Base-by-base conservation (phyloP, 208 protist genomes). In the Wallacemonas collosoma region DNA sequence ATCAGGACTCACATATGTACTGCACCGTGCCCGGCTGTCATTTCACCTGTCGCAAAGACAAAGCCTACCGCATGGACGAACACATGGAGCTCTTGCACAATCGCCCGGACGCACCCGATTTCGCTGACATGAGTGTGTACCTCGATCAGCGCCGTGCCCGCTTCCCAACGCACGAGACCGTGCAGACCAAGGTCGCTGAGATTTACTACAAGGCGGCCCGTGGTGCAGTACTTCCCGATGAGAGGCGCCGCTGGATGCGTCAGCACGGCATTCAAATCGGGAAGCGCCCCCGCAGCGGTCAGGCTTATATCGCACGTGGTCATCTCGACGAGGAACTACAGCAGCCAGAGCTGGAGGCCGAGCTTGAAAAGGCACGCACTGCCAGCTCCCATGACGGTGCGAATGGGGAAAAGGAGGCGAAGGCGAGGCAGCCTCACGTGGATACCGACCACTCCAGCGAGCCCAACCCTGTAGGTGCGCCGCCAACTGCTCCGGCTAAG, bases 81-180 rank as follows among this genome's bases (percentile, higher is more conserved):
- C 93, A 97, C 78, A 84, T 93, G 73, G 82, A 93, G 62, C 75
- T 83, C 47, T 81, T 97, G 63, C 93, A 97, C 77, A 89, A 93
- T 57, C 88, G 90, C 39, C 83, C 85, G 2, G 86, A 97, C 68
- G 90, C 93, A 8, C 93, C 90, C 2, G 82, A 95, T 69, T 83
- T 97, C 39, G 83, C 67, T 35, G 89, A 97, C 78, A 80, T 79
- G 39, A 57, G 44, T 14, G 55, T 68, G 48, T 97, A 97, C 71
- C 71, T 94, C 40, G 75, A 75, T 7, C 87, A 94, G 73, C 93
- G 93, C 41, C 75, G 73, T 43, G 35, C 63, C 7, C 89, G 89
- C 68, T 97, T 93, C 65, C 93, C 93, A n/a, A 95, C 93, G 12
- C 72, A 90, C 51, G 87, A 95, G 38, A 73, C 75, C 2, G 85